These are phyloP conservation scores for Leccinum boreale DNA, from an alignment of 768 basidiomycete species.

Conservation along the genomic window DNA sequence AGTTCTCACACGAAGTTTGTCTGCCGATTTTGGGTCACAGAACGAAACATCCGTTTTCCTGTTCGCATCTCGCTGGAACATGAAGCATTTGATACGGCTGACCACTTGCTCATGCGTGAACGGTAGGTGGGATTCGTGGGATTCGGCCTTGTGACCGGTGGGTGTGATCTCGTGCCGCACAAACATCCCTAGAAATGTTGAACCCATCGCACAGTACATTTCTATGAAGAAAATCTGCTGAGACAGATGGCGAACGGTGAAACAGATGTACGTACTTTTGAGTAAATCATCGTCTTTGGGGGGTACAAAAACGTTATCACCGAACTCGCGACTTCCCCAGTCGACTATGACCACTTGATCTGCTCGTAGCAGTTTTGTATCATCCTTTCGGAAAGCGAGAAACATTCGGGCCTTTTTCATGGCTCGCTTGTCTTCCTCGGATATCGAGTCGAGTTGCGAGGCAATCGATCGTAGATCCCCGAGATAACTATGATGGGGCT, in stretches of 20 bases:
- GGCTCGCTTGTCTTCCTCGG: constrained; percentile 3
- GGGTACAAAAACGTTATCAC: constrained; percentile 2
- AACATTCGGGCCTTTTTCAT: constrained; percentile 13
- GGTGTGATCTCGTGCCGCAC: constrained; percentile 2
- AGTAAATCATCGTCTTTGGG: constrained; percentile 10
- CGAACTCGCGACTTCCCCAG: constrained; percentile 11
- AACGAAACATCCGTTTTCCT: constrained; percentile 2
- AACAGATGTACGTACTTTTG: constrained; percentile 7
- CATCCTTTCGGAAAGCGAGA: not conserved
- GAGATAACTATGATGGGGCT: constrained; percentile 3
- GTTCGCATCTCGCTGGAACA: constrained; percentile 10
- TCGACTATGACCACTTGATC: constrained; percentile 10
- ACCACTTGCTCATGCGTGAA: not conserved
- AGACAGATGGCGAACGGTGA: not conserved
- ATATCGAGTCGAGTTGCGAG: constrained; percentile 9
- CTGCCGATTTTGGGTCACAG: not conserved
- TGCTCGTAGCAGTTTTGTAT: constrained; percentile 3
- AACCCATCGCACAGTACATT: constrained; percentile 14
- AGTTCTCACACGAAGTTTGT: not conserved
- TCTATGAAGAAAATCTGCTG: not conserved
- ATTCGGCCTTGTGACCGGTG: not conserved
- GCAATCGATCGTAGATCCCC: constrained; percentile 14
- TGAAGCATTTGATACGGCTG: constrained; percentile 6
- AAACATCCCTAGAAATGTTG: constrained; percentile 7
- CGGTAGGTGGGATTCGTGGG: not conserved